Conservation (phyloP, 2,329 filamentous ascomycete genomes). For the Sporothrix phasma region DNA sequence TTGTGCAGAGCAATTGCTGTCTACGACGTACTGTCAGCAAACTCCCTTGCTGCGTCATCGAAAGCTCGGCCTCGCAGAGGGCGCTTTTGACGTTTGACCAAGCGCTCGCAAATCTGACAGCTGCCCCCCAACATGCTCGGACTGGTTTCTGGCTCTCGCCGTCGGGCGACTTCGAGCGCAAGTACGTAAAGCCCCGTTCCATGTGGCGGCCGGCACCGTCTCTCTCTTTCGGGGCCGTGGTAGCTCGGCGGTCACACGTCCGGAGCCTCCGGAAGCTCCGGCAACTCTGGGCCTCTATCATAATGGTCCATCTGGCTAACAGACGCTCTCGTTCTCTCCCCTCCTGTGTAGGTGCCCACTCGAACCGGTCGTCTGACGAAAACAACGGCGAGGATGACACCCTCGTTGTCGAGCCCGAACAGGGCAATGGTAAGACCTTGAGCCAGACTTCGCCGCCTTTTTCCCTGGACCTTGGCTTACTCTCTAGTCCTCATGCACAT, state of each 20-base stretch:
- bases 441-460: neutral
- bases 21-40: neutral
- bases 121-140: slow-evolving; percentile 17
- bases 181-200: slow-evolving; percentile 24
- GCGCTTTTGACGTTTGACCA: neutral
- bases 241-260: neutral
- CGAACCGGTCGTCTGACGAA: slow-evolving; percentile 36
- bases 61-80: neutral
- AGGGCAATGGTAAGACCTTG: slow-evolving; percentile 70
- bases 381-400: slow-evolving; percentile 64
- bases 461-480: neutral
- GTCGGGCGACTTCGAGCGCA: slow-evolving; percentile 27
- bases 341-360: slow-evolving; percentile 12
- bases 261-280: neutral
- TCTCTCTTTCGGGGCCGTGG: neutral
- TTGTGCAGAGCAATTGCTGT: neutral
- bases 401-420: slow-evolving; percentile 76
- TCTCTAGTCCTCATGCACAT: slow-evolving; percentile 80
- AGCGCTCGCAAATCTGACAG: neutral
- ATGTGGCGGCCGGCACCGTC: neutral
- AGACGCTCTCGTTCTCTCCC: neutral
- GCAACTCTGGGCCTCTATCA: neutral
- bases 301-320: slow-evolving; percentile 3
- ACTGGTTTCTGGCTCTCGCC: slow-evolving; percentile 20
- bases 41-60: neutral